Base-by-base conservation (phyloP, 2,329 filamentous ascomycete species). In the Colletotrichum sp. region DNA sequence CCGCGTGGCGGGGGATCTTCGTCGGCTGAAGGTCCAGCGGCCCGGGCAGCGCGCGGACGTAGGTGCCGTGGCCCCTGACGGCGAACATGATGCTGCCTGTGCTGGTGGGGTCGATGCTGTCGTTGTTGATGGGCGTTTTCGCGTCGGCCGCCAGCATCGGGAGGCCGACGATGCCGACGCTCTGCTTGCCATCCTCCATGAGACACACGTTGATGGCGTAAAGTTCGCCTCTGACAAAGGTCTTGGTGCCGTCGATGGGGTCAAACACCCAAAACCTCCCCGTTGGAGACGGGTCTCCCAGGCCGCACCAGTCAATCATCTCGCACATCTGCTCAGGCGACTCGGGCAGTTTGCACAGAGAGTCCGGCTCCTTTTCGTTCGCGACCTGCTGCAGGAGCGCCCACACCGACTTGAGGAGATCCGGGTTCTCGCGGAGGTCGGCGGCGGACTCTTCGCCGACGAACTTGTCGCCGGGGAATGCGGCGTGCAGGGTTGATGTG, bases 171-270 rank as follows among this genome's bases (percentile, higher is more conserved):
- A 88, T 86, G 18, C 87, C 86, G 52, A 91, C 83, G 3, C 86
- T 81, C 79, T 92, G 89, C 72, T 83, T 81, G 5, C 89, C 88
- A 30, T 86, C 88, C 36, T 88, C 83, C 5, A 92, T 80, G 5
- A 92, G 84, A 3, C 86, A 89, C 22, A 91, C 84, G 74, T 92
- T 92, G 81, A 91, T 89, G 71, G 89, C 90, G 77, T 91, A 92
- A 62, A 90, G 86, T 78, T 90, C 84, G 8, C 88, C 87, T 13
- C 84, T 82, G 10, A 92, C 84, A 70, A 90, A 92, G 1, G 89
- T 91, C 82, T 89, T 88, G 3, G 90, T 92, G 9, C 90, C 90
- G 77, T 92, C 90, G 34, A 92, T 91, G 1, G 90, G 90, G 78
- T 92, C 90, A 78, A 92, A 91, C 0, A 92, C 86, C 90, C 90